Evolutionary conservation across 169 alveolate genomes (phyloP), one percentile per base, ranked within the genome.

Genomic region (Theileria annulata): DNA sequence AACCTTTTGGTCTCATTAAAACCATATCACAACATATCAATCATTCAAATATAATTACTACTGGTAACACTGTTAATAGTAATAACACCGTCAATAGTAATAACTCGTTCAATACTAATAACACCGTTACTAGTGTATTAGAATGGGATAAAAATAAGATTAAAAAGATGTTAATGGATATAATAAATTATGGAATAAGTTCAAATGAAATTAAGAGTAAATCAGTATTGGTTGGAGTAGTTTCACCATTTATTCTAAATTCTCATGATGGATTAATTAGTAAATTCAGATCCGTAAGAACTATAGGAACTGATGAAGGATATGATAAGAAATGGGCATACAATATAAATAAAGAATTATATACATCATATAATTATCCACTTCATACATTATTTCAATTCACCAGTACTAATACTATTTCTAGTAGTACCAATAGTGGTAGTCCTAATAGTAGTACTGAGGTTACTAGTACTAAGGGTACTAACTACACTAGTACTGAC

Each of bases 1-100:
- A 82, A 60, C 79, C 89, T 2, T 31, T 49, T 47, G 89, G 89
- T 5, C 27, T 82, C 51, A 5, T 17, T 13, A 67, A 35, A 9
- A 15, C 72, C 62, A 69, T 76, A 42, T 42, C 3, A 42, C 51
- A 42, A 42, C n/a, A n/a, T 42, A 42, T 17, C 15, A 3, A 42
- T 17, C 6, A 17, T 42, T 1, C 19, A 10, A 8, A 42, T 17
- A 3, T 17, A 3, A 8, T 42, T 2, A 42, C 6, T 8, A 42
- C 17, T 42, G 15, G 3, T 42, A 42, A 42, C 51, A 42, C 6
- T 5, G 47, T 35, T 3, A 35, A 35, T 35, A 35, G 47, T 42
- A 8, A 10, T 42, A 42, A 1, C 51, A 1, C 6, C 0, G 51
- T 3, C 1, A 3, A 42, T 8, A 42, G 51, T 42, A 17, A 17